phyloP scores from a whole-genome alignment of 257 asterid genomes.

The Gentiana dahurica region DNA sequence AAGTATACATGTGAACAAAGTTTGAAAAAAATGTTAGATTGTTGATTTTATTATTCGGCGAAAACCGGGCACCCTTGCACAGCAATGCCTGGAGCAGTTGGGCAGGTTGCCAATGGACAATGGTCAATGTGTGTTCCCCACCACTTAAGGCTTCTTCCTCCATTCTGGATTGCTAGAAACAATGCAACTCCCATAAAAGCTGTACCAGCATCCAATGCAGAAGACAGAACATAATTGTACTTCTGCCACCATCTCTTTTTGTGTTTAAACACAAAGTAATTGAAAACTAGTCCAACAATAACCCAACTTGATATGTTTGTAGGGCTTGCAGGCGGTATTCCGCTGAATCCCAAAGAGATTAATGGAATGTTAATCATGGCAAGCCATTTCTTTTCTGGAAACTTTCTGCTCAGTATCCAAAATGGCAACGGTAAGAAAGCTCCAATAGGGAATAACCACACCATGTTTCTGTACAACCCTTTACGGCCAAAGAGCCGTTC shows the following conservation, averaged over 20 bases:
- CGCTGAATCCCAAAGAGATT: constrained; percentile 40
- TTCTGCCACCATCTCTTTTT: constrained; percentile 73
- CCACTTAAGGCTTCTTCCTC: constrained; percentile 28
- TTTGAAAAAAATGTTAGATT: no score
- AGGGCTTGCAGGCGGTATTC: constrained; percentile 58
- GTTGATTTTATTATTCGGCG: no score
- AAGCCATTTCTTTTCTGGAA: constrained; percentile 51
- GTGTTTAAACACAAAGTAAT: constrained; percentile 38
- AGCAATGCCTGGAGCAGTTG: constrained; percentile 45
- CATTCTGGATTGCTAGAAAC: constrained; percentile 9
- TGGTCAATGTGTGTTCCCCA: constrained; percentile 65
- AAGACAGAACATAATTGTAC: constrained; percentile 57
- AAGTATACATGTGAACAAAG: no score
- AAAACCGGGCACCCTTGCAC: constrained; percentile 52
- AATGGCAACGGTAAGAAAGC: constrained; percentile 80
- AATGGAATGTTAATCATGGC: constrained; percentile 50
- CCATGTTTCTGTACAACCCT: constrained; percentile 71
- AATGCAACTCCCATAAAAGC: constrained; percentile 69
- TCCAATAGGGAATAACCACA: constrained; percentile 81
- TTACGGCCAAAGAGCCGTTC: constrained; percentile 62
- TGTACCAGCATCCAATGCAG: constrained; percentile 69
- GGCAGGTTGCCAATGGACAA: constrained; percentile 46
- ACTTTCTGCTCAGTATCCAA: constrained; percentile 65
- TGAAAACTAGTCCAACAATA: constrained; percentile 35
- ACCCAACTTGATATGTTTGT: constrained; percentile 73